These are phyloP conservation scores for Suillus weaverae DNA, from an alignment of 768 basidiomycete genomes.

Conservation along the genomic window DNA sequence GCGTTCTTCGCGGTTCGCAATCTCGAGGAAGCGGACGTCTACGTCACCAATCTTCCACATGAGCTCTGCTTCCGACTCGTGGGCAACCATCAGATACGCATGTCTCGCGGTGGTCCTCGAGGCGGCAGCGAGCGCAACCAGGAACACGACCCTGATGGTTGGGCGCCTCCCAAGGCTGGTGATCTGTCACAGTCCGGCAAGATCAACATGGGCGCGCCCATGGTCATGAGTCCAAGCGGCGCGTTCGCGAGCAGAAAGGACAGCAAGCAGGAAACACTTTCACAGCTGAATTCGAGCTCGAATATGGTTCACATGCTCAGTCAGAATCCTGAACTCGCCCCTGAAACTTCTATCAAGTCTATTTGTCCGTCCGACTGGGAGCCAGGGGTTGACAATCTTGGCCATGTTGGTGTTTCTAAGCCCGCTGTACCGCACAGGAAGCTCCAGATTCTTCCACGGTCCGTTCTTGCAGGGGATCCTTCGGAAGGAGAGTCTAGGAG, in stretches of 20 bases:
- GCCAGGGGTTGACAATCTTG: conserved; percentile 47
- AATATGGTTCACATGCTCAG: conserved; percentile 90
- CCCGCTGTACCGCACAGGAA: conserved; percentile 57
- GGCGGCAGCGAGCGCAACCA: conserved; percentile 78
- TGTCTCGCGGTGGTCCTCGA: conserved; percentile 90
- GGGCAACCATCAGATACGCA: conserved; percentile 66
- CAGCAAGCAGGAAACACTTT: conserved; percentile 66
- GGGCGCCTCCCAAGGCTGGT: conserved; percentile 83
- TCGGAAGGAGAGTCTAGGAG: conserved; percentile 53
- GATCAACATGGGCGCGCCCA: conserved; percentile 67
- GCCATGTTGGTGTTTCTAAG: conserved; percentile 45
- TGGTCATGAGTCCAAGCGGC: conserved; percentile 83
- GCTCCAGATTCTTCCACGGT: conserved; percentile 76
- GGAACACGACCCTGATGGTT: conserved; percentile 78
- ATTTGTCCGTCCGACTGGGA: conserved; percentile 50
- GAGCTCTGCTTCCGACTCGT: conserved; percentile 66
- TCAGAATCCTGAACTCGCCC: conserved; percentile 54
- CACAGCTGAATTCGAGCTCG: conserved; percentile 71
- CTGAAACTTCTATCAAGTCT: conserved; percentile 54
- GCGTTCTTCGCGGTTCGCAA: conserved; percentile 87
- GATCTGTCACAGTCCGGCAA: conserved; percentile 90
- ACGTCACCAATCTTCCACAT: conserved; percentile 76
- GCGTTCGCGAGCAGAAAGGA: conserved; percentile 76
- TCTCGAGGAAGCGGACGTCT: conserved; percentile 83
- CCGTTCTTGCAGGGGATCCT: conserved; percentile 56